Conservation (phyloP, 2,329 filamentous ascomycete species). For the Alternaria sp. region DNA sequence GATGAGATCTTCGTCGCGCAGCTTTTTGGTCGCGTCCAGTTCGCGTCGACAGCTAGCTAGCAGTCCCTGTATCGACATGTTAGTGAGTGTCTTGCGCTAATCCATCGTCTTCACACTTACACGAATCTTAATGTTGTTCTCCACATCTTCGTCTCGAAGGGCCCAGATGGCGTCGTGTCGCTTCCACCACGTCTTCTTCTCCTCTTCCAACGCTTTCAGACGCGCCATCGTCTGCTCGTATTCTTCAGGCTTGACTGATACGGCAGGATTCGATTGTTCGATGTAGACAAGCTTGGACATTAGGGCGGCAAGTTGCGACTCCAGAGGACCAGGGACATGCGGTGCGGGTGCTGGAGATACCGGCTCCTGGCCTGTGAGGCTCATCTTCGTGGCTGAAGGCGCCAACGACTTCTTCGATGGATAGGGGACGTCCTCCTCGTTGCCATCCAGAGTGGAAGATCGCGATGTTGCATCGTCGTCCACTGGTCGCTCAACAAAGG, state of each 20-base stretch:
- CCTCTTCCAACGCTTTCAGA: slow-evolving; percentile 44
- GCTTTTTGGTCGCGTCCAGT: slow-evolving; percentile 47
- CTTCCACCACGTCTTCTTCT: slow-evolving; percentile 45
- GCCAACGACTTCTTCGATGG: slow-evolving; percentile 39
- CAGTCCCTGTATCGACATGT: slow-evolving; percentile 26
- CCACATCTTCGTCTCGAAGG: slow-evolving; percentile 52
- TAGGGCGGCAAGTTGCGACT: slow-evolving; percentile 44
- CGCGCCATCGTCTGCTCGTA: slow-evolving; percentile 40
- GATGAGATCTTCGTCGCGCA: slow-evolving; percentile 51
- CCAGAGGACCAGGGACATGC: slow-evolving; percentile 43
- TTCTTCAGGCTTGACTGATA: slow-evolving; percentile 47
- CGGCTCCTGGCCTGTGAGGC: slow-evolving; percentile 21
- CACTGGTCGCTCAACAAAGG: slow-evolving; percentile 15
- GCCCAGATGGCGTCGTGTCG: slow-evolving; percentile 51
- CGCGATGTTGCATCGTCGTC: slow-evolving; percentile 43
- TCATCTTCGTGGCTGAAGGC: slow-evolving; percentile 19
- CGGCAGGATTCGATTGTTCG: slow-evolving; percentile 41
- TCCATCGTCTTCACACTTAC: slow-evolving; percentile 9
- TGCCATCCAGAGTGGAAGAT: slow-evolving; percentile 41
- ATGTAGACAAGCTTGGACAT: slow-evolving; percentile 49
- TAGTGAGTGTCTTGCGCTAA: neutral
- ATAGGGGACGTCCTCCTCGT: slow-evolving; percentile 37
- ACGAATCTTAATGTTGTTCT: slow-evolving; percentile 53
- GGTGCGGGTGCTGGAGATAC: slow-evolving; percentile 24
- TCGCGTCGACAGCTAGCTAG: slow-evolving; percentile 50